Percentiles rank a stretch among this genome's conserved stretches.
phyloP scores from a whole-genome alignment of 1,284 basidiomycete species.

The Prillingera fragicola region DNA sequence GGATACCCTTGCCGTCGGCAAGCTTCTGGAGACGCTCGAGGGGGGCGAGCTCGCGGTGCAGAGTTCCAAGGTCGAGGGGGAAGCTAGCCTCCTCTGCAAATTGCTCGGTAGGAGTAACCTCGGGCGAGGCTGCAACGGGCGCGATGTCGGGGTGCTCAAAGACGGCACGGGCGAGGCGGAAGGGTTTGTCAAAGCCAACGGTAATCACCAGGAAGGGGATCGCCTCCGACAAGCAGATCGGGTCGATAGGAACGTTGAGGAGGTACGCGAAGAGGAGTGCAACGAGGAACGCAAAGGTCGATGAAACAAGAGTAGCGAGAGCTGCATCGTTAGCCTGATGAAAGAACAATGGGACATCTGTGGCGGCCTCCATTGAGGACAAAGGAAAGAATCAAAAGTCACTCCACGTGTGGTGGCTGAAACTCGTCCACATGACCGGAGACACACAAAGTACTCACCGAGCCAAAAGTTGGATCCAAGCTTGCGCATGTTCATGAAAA shows the following conservation, averaged over 20 bases:
- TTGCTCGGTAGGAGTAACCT: conserved; percentile 28
- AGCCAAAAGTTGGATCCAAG: conserved; percentile 88
- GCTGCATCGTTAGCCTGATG: conserved; percentile 49
- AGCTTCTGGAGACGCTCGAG: conserved; percentile 45
- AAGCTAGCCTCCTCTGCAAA: conserved; percentile 13
- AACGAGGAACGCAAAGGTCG: conserved; percentile 81
- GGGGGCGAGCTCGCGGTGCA: conserved; percentile 46
- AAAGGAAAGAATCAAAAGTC: too few species aligned
- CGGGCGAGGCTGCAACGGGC: conserved; percentile 51
- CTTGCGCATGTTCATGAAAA: conserved; percentile 78
- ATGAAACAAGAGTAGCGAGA: conserved; percentile 74
- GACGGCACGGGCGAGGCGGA: conserved; percentile 82
- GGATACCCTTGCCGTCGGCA: conserved; percentile 47
- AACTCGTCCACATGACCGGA: background rate
- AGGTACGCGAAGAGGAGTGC: conserved; percentile 78
- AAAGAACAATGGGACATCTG: conserved; percentile 5
- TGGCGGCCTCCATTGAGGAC: too few species aligned
- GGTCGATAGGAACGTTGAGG: conserved; percentile 82
- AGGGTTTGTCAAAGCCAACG: conserved; percentile 96
- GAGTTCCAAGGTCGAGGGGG: conserved; percentile 37
- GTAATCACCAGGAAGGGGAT: conserved; percentile 97
- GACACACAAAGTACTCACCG: conserved; percentile 41
- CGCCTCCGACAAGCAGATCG: conserved; percentile 83
- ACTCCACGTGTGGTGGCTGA: too few species aligned
- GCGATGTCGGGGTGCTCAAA: conserved; percentile 75